Evolutionary conservation across 179 eudicot species (phyloP), one percentile per base, ranked within the genome.

Genomic region (Heliamphora pulchella): DNA sequence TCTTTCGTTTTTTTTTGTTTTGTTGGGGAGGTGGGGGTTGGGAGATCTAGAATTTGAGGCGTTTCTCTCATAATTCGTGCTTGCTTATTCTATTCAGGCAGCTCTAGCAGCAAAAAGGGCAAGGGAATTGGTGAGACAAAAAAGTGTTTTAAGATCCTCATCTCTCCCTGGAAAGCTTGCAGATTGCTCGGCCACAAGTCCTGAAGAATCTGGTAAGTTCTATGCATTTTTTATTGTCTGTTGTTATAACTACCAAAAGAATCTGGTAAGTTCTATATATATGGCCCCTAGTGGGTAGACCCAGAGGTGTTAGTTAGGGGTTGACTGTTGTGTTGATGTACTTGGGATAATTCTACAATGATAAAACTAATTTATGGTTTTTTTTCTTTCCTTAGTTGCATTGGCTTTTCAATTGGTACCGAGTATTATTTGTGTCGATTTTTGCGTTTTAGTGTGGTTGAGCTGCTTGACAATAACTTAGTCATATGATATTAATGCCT

Each of bases 141-240:
- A 94, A 82, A 87, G 94, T 84, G 96, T 94, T 48, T 82, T 96
- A 65, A 94, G 83, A 83, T 92, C 96, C 78, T 96, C 98, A 78
- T 91, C 99, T 84, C 97, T 96, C 84, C 98, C 99, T 10, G 99
- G 99, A 84, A 96, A 96, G 86, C 99, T 96, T 79, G 96, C 99
- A 78, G 99, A 96, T 86, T 96, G 99, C 87, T 96, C 99, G 62
- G 87, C 92, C 84, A 89, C 98, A 44, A 87, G 94, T 74, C 77
- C 77, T 39, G 77, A 74, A 57, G 77, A 74, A 31, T 7, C 77
- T 53, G 77, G 74, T 70, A 70, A 44, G 74, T 70, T 17, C 18
- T 43, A n/a, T 68, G 72, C 41, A 6, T 7, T 15, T 14, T 68
- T 68, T 51, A 9, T 8, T 54, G 43, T 10, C 8, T 8, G 58